A percentile compares a stretch with the other conserved stretches of the same genome.
Evolutionary conservation across 2,329 filamentous ascomycete species (phyloP).

Genomic region (Pseudophaeomoniella oleicola): DNA sequence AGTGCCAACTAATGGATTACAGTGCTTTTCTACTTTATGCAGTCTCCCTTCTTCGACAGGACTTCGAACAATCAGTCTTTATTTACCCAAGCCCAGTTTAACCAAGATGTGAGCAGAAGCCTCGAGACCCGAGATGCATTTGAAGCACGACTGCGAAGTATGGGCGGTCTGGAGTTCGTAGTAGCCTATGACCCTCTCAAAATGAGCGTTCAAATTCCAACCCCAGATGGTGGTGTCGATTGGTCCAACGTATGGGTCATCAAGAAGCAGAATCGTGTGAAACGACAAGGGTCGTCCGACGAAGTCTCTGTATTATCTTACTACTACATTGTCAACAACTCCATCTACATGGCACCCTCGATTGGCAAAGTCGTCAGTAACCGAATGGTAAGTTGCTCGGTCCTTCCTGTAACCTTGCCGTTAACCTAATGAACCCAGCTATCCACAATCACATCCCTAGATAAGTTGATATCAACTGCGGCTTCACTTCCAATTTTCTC

Average conservation of each 20-base stretch:
- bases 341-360: conserved; percentile 47
- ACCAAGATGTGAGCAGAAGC: conserved; percentile 33
- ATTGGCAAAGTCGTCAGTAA: conserved; percentile 42
- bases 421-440: conserved; percentile 23
- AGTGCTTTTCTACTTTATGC: conserved; percentile 48
- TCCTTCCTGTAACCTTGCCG: neutral
- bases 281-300: conserved; percentile 26
- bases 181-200: conserved; percentile 42
- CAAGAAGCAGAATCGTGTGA: conserved; percentile 40
- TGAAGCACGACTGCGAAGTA: conserved; percentile 37
- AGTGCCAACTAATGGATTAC: too few relatives aligned
- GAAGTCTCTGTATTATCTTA: conserved; percentile 40
- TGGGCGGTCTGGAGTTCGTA: conserved; percentile 45
- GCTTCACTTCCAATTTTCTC: conserved; percentile 41
- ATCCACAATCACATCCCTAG: conserved; percentile 39
- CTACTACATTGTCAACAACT: conserved; percentile 47
- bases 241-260: conserved; percentile 43
- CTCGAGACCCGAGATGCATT: conserved; percentile 41
- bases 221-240: conserved; percentile 25
- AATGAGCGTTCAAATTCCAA: conserved; percentile 24
- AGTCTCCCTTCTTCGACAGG: conserved; percentile 49
- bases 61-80: conserved; percentile 46
- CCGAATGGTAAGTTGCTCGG: conserved; percentile 30
- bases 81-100: conserved; percentile 34
- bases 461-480: conserved; percentile 39